Evolutionary conservation across 1,284 basidiomycete species (phyloP), one percentile per base, ranked within the genome.

Genomic region (Caloboletus firmus): DNA sequence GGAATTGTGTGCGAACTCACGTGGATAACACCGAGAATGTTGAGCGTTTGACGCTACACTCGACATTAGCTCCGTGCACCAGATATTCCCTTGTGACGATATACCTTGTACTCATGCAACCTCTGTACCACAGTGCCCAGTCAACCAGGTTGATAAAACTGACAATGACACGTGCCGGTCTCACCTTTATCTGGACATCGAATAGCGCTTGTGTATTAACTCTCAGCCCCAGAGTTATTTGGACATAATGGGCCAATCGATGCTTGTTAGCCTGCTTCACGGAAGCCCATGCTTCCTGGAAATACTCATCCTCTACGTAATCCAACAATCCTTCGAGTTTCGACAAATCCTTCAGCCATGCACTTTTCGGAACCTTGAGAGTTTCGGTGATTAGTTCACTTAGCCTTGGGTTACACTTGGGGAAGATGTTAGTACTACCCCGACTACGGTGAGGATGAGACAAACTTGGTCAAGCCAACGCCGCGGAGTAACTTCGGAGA

Each of bases 211-310:
- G 76, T 30, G 91, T 87, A 64, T 91, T 86, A 56, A 96, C 78
- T 30, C 71, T 81, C 57, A 87, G 78, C 59, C 93, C 92, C 22
- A 95, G 76, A 5, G 85, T 89, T 12, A 72, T 72, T 72, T 92
- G 80, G 28, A 96, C 83, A 62, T 93, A 80, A 52, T 86, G 81
- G 8, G 93, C 93, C 12, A 92, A 77, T 45, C 89, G 82, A 69
- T 90, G 81, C 77, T 95, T 95, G 78, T 94, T 95, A 59, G 84
- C 82, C 59, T 85, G 84, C 78, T 96, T 96, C 70, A 93, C 85
- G 15, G 80, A 82, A 18, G 84, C 83, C 91, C 93, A 97, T 61
- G 84, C 81, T 53, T 81, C 75, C 52, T 85, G 82, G 80, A 97
- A 93, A 12, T 74, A 71, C 47, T 82, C 76, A 65, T 95, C 81